Conservation (phyloP, 2,329 filamentous ascomycete genomes). For the Sporothrix sp. region DNA sequence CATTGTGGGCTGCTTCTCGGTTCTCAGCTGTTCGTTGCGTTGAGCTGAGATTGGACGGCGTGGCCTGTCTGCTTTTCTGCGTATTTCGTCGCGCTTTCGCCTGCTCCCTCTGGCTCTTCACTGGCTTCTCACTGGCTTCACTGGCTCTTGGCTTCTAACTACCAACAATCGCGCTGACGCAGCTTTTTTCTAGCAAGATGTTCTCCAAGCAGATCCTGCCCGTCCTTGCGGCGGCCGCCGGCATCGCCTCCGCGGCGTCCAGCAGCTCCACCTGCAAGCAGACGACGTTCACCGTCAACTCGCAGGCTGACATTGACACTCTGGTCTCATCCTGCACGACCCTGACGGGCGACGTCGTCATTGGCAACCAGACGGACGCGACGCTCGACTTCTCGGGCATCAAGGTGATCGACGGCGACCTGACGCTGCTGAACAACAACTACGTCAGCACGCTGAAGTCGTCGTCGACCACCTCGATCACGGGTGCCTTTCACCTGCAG, state of each 20-base stretch:
- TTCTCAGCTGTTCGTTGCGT: no score
- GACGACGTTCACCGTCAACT: slow-evolving; percentile 47
- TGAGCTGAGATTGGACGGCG: no score
- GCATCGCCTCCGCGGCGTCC: slow-evolving; percentile 30
- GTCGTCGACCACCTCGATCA: slow-evolving; percentile 53
- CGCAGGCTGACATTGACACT: slow-evolving; percentile 49
- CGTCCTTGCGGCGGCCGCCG: slow-evolving; percentile 31
- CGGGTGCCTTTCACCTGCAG: slow-evolving; percentile 58
- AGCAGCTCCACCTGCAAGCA: slow-evolving; percentile 21
- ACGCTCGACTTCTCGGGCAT: slow-evolving; percentile 53
- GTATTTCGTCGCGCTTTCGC: no score
- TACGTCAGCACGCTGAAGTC: slow-evolving; percentile 53
- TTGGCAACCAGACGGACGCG: slow-evolving; percentile 47
- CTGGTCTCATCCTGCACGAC: slow-evolving; percentile 58
- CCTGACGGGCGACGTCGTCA: slow-evolving; percentile 57
- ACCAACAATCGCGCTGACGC: neutral
- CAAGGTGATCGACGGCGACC: slow-evolving; percentile 44
- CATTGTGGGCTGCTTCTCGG: no score
- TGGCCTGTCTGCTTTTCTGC: no score
- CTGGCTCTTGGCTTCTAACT: neutral
- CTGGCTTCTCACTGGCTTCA: neutral
- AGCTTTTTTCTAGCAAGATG: slow-evolving; percentile 29
- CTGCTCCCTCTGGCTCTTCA: no score
- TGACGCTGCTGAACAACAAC: slow-evolving; percentile 52
- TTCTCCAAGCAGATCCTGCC: slow-evolving; percentile 33